Evolutionary conservation across 805 yeast species (phyloP).

Genomic region (Monosporozyma aquatica): DNA sequence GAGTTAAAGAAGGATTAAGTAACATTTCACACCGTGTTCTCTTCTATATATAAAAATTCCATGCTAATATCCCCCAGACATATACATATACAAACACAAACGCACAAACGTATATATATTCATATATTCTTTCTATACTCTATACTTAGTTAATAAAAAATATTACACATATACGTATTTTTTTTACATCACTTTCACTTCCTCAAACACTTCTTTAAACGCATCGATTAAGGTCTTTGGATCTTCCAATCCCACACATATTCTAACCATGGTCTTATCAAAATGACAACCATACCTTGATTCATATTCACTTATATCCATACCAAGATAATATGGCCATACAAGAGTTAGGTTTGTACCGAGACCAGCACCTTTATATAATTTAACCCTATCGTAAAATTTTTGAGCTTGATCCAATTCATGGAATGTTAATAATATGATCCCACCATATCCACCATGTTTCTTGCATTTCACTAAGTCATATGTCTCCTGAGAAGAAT

Average conservation of each 20-base stretch:
- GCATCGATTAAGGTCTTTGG: conserved; percentile 43
- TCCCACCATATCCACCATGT: conserved; percentile 83
- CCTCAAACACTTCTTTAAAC: conserved; percentile 39
- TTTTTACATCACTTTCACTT: conserved; percentile 29
- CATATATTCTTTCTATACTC: too few species aligned
- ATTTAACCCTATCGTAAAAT: conserved; percentile 53
- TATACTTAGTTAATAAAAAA: background rate
- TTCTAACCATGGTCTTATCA: conserved; percentile 54
- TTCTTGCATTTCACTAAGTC: conserved; percentile 54
- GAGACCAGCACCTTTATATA: conserved; percentile 72
- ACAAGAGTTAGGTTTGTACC: conserved; percentile 79
- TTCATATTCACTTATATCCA: conserved; percentile 56
- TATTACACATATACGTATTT: background rate
- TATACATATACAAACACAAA: too few species aligned
- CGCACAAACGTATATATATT: too few species aligned
- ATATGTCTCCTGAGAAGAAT: conserved; percentile 32
- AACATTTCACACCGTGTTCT: too few species aligned
- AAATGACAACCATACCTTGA: conserved; percentile 53
- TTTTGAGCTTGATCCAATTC: conserved; percentile 52
- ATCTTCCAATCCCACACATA: conserved; percentile 81
- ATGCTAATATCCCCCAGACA: too few species aligned
- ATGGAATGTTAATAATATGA: conserved; percentile 64
- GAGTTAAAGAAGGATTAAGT: conserved; percentile 25
- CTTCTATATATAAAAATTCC: background rate
- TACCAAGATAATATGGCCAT: conserved; percentile 43